Conservation (phyloP, 345 rosid species). For the Eucalyptus marginata region DNA sequence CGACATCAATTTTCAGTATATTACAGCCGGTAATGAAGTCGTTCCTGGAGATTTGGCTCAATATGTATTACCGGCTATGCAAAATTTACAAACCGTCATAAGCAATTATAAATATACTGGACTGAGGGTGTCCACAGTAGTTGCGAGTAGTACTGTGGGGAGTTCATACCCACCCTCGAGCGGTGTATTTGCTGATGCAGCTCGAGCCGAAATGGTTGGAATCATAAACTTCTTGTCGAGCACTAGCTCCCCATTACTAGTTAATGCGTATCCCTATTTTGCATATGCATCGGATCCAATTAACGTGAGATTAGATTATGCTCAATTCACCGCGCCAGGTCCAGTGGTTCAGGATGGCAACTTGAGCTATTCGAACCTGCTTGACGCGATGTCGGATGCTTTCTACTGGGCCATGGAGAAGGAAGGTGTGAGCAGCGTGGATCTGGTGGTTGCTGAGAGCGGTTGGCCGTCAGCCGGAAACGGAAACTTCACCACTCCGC, state of each 20-base stretch:
- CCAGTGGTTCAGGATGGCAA: constrained; percentile 10
- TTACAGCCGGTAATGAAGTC: neutral
- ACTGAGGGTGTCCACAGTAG: neutral
- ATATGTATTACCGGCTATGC: neutral
- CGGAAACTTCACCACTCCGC: neutral
- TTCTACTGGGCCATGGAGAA: constrained; percentile 20
- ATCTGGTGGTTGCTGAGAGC: neutral
- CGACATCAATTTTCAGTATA: neutral
- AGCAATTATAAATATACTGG: neutral
- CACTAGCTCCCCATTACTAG: constrained; percentile 16
- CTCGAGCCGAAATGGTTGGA: neutral
- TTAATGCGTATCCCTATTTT: constrained; percentile 29
- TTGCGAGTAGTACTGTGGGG: neutral
- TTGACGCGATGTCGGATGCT: constrained; percentile 26
- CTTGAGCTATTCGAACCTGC: constrained; percentile 10
- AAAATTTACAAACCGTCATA: neutral
- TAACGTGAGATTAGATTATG: constrained; percentile 13
- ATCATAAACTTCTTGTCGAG: neutral
- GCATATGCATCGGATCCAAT: constrained; percentile 9
- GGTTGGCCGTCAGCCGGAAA: constrained; percentile 1
- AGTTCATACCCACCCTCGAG: neutral
- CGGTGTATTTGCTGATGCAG: neutral
- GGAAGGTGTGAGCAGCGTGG: neutral
- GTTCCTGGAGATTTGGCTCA: neutral
- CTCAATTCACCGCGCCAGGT: neutral